These are phyloP conservation scores for Circinella minor DNA, from an alignment of 371 early-diverging fungal genomes.

Conservation along the genomic window DNA sequence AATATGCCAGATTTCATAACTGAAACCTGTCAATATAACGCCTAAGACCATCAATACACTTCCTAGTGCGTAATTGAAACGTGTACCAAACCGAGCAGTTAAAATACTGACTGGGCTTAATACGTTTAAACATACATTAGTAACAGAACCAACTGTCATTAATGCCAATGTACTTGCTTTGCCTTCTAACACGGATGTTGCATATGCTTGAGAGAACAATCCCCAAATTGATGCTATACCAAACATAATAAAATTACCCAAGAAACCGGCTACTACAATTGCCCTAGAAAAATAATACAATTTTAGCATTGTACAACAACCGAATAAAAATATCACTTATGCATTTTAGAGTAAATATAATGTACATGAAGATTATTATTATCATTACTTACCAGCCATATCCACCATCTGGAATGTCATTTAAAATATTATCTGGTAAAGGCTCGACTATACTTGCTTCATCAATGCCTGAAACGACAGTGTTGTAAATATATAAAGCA, in stretches of 20 bases:
- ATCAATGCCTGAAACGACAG: no score
- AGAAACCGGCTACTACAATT: conserved; percentile 37
- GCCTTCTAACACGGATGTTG: conserved; percentile 35
- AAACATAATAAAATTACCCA: conserved; percentile 42
- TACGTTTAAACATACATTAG: conserved; percentile 47
- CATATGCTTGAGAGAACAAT: conserved; percentile 41
- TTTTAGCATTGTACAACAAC: no score
- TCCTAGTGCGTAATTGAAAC: conserved; percentile 42
- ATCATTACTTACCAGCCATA: no score
- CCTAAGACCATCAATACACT: conserved; percentile 51
- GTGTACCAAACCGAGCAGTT: conserved; percentile 43
- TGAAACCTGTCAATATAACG: conserved; percentile 51
- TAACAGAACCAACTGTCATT: conserved; percentile 53
- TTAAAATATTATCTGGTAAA: no score
- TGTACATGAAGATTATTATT: no score
- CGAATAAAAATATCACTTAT: no score
- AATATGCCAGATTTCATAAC: conserved; percentile 57
- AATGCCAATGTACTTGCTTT: conserved; percentile 40
- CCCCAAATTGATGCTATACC: conserved; percentile 46
- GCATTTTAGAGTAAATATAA: no score
- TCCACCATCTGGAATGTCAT: no score
- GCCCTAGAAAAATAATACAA: conserved; percentile 22
- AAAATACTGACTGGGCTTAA: conserved; percentile 49
- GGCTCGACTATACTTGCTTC: no score
- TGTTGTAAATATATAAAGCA: no score